Percentiles rank a stretch among this genome's conserved stretches.
These are phyloP conservation scores for Amaranthus cruentus DNA, from an alignment of 148 eudicot genomes.

Conservation along the genomic window DNA sequence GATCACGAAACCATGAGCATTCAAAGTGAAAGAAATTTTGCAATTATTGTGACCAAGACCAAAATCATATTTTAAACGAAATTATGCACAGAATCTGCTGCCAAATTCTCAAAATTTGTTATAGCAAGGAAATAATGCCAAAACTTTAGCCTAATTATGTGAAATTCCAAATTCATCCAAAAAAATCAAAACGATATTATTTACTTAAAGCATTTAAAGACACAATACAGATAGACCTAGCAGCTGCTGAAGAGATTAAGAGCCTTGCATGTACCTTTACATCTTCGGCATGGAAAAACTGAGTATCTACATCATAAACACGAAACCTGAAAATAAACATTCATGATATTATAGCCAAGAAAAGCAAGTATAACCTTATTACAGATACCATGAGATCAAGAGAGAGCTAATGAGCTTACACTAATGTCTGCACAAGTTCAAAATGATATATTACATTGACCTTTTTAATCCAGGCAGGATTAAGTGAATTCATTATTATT, in stretches of 20 bases:
- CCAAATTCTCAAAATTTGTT: background rate
- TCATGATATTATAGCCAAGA: slow-evolving; percentile 9
- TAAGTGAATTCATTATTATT: slow-evolving; percentile 74
- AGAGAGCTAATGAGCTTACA: slow-evolving; percentile 47
- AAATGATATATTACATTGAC: slow-evolving; percentile 63
- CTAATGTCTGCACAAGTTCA: slow-evolving; percentile 83
- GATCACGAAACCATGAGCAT: too few species aligned
- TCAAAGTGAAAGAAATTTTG: too few species aligned
- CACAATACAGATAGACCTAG: background rate
- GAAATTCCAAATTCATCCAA: slow-evolving; percentile 1
- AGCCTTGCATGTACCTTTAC: slow-evolving; percentile 55
- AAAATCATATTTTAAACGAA: too few species aligned
- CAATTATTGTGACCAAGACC: too few species aligned
- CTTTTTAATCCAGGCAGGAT: slow-evolving; percentile 84
- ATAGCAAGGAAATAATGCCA: background rate
- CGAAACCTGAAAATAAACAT: slow-evolving; percentile 58
- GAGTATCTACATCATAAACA: slow-evolving; percentile 89
- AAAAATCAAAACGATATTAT: background rate
- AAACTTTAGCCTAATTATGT: background rate
- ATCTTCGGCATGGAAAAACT: slow-evolving; percentile 55
- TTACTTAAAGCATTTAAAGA: slow-evolving; percentile 5
- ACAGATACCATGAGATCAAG: slow-evolving; percentile 12
- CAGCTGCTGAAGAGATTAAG: slow-evolving; percentile 1
- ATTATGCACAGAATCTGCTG: background rate
- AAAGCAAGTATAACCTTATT: slow-evolving; percentile 2